Conservation (phyloP, 306 rosid genomes). For the Begonia peltatifolia region DNA sequence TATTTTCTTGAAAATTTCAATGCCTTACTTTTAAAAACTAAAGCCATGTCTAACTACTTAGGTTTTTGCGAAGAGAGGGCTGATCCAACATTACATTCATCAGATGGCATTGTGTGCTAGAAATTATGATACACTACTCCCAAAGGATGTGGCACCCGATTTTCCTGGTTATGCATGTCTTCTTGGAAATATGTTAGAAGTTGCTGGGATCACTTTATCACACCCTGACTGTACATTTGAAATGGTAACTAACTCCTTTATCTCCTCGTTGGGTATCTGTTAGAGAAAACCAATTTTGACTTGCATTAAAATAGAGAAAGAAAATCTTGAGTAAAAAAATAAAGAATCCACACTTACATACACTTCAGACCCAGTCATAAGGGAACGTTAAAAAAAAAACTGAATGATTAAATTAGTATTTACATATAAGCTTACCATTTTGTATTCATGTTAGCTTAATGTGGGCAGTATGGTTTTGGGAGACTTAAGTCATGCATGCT, state of each 20-base stretch:
- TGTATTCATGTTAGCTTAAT: too few species aligned
- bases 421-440: too few species aligned
- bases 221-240: constrained; percentile 71
- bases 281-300: too few species aligned
- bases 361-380: too few species aligned
- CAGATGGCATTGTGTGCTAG: constrained; percentile 65
- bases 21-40: constrained; percentile 6
- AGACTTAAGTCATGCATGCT: too few species aligned
- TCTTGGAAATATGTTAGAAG: constrained; percentile 83
- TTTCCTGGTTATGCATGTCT: constrained; percentile 90
- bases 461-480: too few species aligned
- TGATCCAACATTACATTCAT: constrained; percentile 61
- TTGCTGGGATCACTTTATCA: constrained; percentile 60
- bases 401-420: too few species aligned
- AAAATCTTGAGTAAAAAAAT: too few species aligned
- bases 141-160: constrained; percentile 56
- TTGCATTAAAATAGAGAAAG: too few species aligned
- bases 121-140: constrained; percentile 47
- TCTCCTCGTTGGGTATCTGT: background rate
- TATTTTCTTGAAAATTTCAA: constrained; percentile 2
- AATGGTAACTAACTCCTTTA: constrained; percentile 42
- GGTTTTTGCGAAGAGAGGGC: constrained; percentile 45
- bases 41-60: constrained; percentile 17
- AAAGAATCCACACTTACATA: too few species aligned
- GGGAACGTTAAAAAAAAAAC: too few species aligned